Conservation (phyloP, 2,329 filamentous ascomycete genomes). For the Sarocladium oryzae region DNA sequence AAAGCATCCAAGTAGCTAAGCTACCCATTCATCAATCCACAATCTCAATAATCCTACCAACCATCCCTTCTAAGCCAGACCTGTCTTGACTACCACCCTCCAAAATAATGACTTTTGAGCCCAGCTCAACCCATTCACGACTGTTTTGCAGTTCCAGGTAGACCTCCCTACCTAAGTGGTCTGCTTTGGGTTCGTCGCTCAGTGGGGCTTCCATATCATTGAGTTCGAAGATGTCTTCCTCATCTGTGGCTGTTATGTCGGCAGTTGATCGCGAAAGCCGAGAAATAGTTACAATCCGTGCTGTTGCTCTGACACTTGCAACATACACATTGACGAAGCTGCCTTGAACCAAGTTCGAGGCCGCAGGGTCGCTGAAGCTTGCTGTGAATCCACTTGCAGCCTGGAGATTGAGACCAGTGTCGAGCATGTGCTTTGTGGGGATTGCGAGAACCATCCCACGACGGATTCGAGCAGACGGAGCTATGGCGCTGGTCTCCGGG, state of each 20-base stretch:
- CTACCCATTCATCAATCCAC: conserved; percentile 47
- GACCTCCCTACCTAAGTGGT: conserved; percentile 36
- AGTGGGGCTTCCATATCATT: conserved; percentile 36
- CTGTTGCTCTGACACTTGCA: conserved; percentile 77
- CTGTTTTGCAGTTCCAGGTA: conserved; percentile 62
- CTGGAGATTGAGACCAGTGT: conserved; percentile 52
- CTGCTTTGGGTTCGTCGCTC: conserved; percentile 19
- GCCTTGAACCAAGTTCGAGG: conserved; percentile 57
- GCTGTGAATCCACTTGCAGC: conserved; percentile 65
- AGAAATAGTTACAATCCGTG: conserved; percentile 46
- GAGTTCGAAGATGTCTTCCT: conserved; percentile 53
- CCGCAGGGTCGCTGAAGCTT: conserved; percentile 58
- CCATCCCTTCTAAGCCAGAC: conserved; percentile 64
- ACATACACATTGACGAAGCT: conserved; percentile 76
- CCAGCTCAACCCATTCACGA: conserved; percentile 68
- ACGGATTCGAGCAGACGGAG: conserved; percentile 37
- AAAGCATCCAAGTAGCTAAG: too few species aligned
- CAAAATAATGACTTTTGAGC: conserved; percentile 63
- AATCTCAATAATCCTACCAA: conserved; percentile 60
- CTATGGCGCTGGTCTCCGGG: neutral
- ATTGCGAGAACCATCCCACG: conserved; percentile 81
- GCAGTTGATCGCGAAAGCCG: conserved; percentile 12
- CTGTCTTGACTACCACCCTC: conserved; percentile 64
- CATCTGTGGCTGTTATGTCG: conserved; percentile 24
- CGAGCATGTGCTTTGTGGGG: conserved; percentile 50